phyloP scores from a whole-genome alignment of 805 yeast genomes.

The Lachancea sp. region DNA sequence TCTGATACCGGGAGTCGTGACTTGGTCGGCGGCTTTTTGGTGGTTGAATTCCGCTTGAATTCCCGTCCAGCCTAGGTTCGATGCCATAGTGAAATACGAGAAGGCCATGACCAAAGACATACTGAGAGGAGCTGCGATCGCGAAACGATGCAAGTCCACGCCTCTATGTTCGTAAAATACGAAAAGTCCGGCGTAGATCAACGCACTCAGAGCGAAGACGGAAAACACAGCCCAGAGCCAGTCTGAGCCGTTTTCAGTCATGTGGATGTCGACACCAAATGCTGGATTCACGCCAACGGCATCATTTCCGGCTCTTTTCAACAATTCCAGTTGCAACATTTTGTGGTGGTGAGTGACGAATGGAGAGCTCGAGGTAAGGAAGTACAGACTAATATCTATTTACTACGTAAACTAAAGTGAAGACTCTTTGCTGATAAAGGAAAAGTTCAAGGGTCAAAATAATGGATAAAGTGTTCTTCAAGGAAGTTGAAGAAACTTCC shows the following conservation, averaged over 20 bases:
- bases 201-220: slow-evolving; percentile 12
- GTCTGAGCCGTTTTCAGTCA: slow-evolving; percentile 55
- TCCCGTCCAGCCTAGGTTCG: slow-evolving; percentile 41
- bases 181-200: slow-evolving; percentile 14
- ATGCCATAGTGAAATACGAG: slow-evolving; percentile 41
- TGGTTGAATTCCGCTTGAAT: slow-evolving; percentile 38
- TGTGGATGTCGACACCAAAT: slow-evolving; percentile 40
- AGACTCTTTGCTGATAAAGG: not conserved
- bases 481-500: not conserved
- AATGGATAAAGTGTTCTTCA: not conserved
- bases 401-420: not conserved
- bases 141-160: slow-evolving; percentile 12
- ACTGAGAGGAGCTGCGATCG: slow-evolving; percentile 29
- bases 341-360: not conserved
- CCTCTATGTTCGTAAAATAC: slow-evolving; percentile 14
- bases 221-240: slow-evolving; percentile 64
- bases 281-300: slow-evolving; percentile 42
- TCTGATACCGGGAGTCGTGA: slow-evolving; percentile 30
- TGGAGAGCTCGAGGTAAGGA: not conserved
- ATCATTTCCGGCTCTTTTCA: slow-evolving; percentile 29
- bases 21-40: slow-evolving; percentile 26
- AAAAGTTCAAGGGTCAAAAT: not conserved
- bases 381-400: not conserved
- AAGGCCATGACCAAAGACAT: slow-evolving; percentile 35
- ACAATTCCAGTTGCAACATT: slow-evolving; percentile 7